phyloP scores from a whole-genome alignment of 306 rosid genomes.

The Trifolium pratense region DNA sequence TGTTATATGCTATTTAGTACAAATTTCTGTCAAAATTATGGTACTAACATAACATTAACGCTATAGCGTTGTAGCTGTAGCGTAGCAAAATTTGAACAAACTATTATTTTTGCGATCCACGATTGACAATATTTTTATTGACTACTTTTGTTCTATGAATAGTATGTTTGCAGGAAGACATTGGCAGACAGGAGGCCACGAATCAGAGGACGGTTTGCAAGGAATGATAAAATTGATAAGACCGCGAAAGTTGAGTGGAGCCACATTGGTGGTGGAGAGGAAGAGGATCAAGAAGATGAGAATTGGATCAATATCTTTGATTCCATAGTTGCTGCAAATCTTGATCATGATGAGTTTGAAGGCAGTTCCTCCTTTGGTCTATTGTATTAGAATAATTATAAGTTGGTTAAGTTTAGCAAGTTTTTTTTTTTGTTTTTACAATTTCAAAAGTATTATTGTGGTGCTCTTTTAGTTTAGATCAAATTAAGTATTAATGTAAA shows the following conservation, averaged over 20 bases:
- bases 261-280: constrained; percentile 56
- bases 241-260: constrained; percentile 57
- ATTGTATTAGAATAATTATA: constrained; percentile 40
- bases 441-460: constrained; percentile 29
- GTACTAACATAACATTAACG: neutral
- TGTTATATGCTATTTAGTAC: neutral
- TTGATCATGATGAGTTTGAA: constrained; percentile 54
- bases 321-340: constrained; percentile 63
- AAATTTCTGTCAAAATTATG: neutral
- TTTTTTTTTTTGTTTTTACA: constrained; percentile 18
- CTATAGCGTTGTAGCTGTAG: neutral
- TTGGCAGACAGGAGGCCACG: constrained; percentile 93
- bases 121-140: neutral
- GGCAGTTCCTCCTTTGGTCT: constrained; percentile 34
- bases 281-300: constrained; percentile 68
- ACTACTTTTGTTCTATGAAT: constrained; percentile 12
- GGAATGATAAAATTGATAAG: constrained; percentile 68
- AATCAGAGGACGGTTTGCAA: constrained; percentile 85
- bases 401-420: neutral
- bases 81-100: neutral
- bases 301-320: constrained; percentile 77
- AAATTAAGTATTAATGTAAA: constrained; percentile 47
- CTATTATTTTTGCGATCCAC: neutral
- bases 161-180: constrained; percentile 97
- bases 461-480: constrained; percentile 37